Evolutionary conservation across 305 asterid genomes (phyloP).

Genomic region (Fraxinus ornus): DNA sequence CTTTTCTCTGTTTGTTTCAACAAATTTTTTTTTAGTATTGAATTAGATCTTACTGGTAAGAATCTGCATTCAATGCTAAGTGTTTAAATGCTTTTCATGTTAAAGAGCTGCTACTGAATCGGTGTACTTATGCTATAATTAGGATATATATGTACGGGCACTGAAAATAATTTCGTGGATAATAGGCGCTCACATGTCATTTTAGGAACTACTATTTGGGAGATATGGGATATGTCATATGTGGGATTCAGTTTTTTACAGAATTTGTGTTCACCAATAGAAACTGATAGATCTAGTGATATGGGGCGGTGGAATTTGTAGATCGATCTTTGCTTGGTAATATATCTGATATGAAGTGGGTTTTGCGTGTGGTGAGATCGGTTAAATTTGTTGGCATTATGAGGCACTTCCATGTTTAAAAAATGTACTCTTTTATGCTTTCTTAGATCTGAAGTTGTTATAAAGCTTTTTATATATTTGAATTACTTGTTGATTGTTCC

Average conservation of each 20-base stretch:
- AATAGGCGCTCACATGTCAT: slow-evolving; percentile 15
- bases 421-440: neutral
- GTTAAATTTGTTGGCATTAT: slow-evolving; percentile 21
- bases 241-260: neutral
- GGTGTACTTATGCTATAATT: neutral
- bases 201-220: neutral
- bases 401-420: slow-evolving; percentile 7
- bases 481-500: neutral
- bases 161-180: neutral
- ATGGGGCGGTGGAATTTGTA: slow-evolving; percentile 2
- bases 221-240: neutral
- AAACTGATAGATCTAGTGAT: neutral
- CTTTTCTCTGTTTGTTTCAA: neutral
- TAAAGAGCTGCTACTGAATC: neutral
- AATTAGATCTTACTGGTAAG: neutral
- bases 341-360: slow-evolving; percentile 22
- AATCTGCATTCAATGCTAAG: neutral
- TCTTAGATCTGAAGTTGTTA: slow-evolving; percentile 26
- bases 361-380: neutral
- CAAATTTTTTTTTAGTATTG: neutral
- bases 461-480: neutral
- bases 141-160: neutral
- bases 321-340: slow-evolving; percentile 12
- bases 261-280: neutral
- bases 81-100: neutral